Evolutionary conservation across 2,329 filamentous ascomycete species (phyloP), one percentile per base, ranked within the genome.

Genomic region (Annulohypoxylon truncatum): DNA sequence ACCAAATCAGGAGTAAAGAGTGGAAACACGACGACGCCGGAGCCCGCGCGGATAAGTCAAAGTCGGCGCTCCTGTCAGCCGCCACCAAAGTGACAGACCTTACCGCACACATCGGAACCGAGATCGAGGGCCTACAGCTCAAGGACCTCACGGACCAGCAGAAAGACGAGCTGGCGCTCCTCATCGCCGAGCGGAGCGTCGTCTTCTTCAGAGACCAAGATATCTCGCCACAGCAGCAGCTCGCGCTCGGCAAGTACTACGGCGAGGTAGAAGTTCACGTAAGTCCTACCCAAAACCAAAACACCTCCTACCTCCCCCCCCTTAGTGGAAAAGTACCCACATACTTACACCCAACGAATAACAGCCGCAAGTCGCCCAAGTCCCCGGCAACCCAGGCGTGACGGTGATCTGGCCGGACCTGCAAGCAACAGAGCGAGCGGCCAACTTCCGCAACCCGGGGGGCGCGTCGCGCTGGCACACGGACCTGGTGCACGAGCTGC

Each of bases 341-440:
- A 50, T 38, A 40, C 60, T 61, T 10, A 68, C 51, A 10, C 12
- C 31, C 15, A 42, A 10, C 35, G 12, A 3, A 20, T 7, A 51
- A 3, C 42, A 91, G 87, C 90, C 90, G 0, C 90, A 92, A 85
- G 88, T 87, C 0, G 86, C 90, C 0, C 88, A 91, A 46, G 90
- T 92, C 0, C 90, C 90, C 0, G 90, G 90, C 1, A 79, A 91
- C 0, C 81, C 83, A 0, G 90, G 90, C 0, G 87, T 89, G 1
- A 86, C 84, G 0, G 87, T 92, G 4, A 89, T 92, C 50, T 92
- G 90, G 90, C 90, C 90, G 0, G 89, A 85, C 31, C 83, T 92
- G 0, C 82, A 84, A 74, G 89, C 88, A 0, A 89, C 86, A 0
- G 90, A 92, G 74, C 76, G 79, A 1, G 75, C 82, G 1, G 85